These are phyloP conservation scores for Diplodia mutila DNA, from an alignment of 2,329 filamentous ascomycete genomes.

Conservation along the genomic window DNA sequence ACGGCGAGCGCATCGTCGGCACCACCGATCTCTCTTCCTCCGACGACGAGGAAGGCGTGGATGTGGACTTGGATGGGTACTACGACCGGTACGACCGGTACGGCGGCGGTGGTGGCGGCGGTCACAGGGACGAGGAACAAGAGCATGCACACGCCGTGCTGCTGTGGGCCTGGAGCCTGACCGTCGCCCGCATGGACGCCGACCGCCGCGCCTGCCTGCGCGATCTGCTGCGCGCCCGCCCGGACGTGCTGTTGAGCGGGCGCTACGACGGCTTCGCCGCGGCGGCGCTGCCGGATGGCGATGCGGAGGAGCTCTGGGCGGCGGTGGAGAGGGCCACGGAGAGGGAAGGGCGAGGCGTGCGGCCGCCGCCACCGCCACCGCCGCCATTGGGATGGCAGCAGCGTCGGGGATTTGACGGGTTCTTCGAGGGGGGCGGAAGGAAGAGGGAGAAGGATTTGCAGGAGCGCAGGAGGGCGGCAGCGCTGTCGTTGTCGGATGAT, in stretches of 20 bases:
- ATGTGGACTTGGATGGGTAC: background rate
- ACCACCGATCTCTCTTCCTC: too few relatives aligned
- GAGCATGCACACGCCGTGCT: constrained; percentile 15
- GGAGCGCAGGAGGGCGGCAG: background rate
- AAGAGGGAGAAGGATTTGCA: background rate
- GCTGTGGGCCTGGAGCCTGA: constrained; percentile 17
- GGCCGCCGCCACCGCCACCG: too few relatives aligned
- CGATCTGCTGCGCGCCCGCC: background rate
- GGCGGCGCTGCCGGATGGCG: background rate
- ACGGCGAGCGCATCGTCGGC: constrained; percentile 1
- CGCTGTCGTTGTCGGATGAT: background rate
- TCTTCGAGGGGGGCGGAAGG: too few relatives aligned
- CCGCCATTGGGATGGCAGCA: too few relatives aligned
- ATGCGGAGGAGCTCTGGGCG: background rate
- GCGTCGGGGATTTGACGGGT: too few relatives aligned
- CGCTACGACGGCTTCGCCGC: background rate
- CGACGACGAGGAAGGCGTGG: background rate
- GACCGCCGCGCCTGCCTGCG: constrained; percentile 9
- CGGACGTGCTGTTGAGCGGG: background rate
- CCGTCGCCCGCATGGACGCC: background rate
- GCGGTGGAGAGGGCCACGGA: background rate
- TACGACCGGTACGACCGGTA: too few relatives aligned
- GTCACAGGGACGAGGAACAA: too few relatives aligned
- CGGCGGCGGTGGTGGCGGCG: too few relatives aligned
- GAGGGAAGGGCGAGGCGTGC: background rate